Percentiles rank a stretch among this genome's conserved stretches.
phyloP scores from a whole-genome alignment of 495 filamentous ascomycete genomes.

The Beverwykella pulmonaria region DNA sequence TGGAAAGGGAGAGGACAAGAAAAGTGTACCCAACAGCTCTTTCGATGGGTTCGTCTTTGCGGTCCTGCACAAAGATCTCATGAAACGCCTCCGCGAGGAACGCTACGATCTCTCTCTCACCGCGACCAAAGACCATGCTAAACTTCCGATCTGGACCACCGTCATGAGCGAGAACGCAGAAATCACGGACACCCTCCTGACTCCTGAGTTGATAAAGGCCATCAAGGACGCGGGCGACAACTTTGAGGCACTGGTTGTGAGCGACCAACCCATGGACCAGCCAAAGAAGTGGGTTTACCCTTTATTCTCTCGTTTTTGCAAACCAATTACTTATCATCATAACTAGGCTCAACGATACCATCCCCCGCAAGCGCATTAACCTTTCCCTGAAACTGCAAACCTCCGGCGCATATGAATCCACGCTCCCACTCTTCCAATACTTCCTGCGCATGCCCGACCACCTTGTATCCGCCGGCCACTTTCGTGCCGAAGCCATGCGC shows the following conservation, averaged over 20 bases:
- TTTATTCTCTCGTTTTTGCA: not conserved
- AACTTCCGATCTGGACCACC: constrained; percentile 88
- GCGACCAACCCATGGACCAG: constrained; percentile 88
- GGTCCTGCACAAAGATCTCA: constrained; percentile 89
- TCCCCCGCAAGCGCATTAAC: constrained; percentile 82
- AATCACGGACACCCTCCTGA: constrained; percentile 84
- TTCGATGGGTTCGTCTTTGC: constrained; percentile 95
- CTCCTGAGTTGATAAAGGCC: constrained; percentile 79
- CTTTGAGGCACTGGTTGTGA: constrained; percentile 85
- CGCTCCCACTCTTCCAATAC: constrained; percentile 75
- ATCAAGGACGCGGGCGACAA: constrained; percentile 77
- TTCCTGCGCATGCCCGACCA: constrained; percentile 83
- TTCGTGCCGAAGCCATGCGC: constrained; percentile 85
- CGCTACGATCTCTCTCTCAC: constrained; percentile 94
- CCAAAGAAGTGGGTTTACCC: constrained; percentile 70
- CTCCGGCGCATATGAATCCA: constrained; percentile 62
- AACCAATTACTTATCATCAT: not conserved
- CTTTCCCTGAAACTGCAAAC: constrained; percentile 74
- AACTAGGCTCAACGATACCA: constrained; percentile 77
- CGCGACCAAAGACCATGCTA: constrained; percentile 83
- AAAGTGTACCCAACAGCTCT: constrained; percentile 66
- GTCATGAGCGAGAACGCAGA: constrained; percentile 97
- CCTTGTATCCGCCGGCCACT: constrained; percentile 75
- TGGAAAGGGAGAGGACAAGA: constrained; percentile 52
- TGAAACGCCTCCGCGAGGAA: constrained; percentile 87